phyloP scores from a whole-genome alignment of 2,329 filamentous ascomycete species.

The Aotearoamyces nothofagi region DNA sequence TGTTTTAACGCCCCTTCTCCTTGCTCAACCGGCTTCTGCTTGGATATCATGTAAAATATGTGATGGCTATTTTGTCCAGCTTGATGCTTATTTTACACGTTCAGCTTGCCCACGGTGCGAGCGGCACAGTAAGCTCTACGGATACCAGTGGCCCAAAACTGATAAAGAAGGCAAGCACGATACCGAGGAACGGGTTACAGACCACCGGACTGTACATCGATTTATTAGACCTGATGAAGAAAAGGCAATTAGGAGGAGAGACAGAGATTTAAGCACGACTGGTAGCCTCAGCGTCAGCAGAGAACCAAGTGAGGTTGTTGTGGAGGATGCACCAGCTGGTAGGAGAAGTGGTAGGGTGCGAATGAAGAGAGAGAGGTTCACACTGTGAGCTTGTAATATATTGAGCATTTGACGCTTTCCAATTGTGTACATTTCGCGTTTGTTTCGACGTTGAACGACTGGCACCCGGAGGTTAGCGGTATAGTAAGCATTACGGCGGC shows the following conservation, averaged over 20 bases:
- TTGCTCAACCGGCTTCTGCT: constrained; percentile 58
- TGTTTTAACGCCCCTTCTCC: constrained; percentile 60
- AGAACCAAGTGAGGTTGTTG: not conserved
- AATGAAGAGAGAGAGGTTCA: not conserved
- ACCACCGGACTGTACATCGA: constrained; percentile 77
- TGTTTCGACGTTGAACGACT: too few species aligned
- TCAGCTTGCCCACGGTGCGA: constrained; percentile 86
- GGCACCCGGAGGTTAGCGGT: too few species aligned
- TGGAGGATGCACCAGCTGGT: not conserved
- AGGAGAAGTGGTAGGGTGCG: constrained; percentile 1
- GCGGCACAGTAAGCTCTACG: constrained; percentile 88
- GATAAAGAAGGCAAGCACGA: constrained; percentile 64
- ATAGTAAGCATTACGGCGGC: too few species aligned
- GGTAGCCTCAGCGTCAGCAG: not conserved
- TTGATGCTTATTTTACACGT: constrained; percentile 74
- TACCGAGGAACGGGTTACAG: constrained; percentile 49
- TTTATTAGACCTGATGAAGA: constrained; percentile 65
- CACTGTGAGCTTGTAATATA: not conserved
- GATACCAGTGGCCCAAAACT: constrained; percentile 92
- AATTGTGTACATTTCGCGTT: too few species aligned
- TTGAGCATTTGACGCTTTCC: too few species aligned
- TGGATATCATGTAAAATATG: constrained; percentile 90
- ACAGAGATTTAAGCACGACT: constrained; percentile 1
- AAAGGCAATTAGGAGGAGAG: constrained; percentile 12
- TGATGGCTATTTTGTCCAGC: constrained; percentile 68